Conservation (phyloP, 2,329 filamentous ascomycete species). For the Torrubiellomyces zombiae region DNA sequence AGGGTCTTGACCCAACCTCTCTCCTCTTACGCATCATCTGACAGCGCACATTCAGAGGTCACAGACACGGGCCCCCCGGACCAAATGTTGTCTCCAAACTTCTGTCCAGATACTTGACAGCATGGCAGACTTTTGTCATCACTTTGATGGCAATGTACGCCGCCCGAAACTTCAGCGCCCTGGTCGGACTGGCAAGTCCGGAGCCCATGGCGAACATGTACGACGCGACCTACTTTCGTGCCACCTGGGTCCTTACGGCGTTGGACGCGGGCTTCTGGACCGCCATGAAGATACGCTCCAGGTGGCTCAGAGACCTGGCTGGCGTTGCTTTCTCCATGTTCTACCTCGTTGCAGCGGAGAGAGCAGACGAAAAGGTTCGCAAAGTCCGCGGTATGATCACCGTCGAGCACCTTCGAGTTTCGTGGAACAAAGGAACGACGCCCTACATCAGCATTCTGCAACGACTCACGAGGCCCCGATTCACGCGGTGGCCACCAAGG, state of each 20-base stretch:
- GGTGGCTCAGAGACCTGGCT: conserved; percentile 66
- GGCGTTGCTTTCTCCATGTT: conserved; percentile 76
- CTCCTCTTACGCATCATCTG: too few relatives aligned
- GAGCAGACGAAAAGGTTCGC: conserved; percentile 89
- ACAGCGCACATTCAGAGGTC: too few relatives aligned
- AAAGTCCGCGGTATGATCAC: conserved; percentile 77
- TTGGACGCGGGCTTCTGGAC: conserved; percentile 97
- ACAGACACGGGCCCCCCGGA: conserved; percentile 74
- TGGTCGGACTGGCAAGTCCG: conserved; percentile 78
- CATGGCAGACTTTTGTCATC: conserved; percentile 78
- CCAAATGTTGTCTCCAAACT: conserved; percentile 54
- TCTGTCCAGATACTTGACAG: conserved; percentile 55
- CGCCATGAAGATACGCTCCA: conserved; percentile 73
- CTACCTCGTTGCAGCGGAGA: conserved; percentile 83
- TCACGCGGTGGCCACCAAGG: conserved; percentile 67
- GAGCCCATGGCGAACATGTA: conserved; percentile 93
- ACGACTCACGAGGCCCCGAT: conserved; percentile 55
- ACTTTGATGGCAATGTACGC: conserved; percentile 87
- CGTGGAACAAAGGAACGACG: conserved; percentile 89
- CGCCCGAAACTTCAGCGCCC: conserved; percentile 81
- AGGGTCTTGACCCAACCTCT: conserved; percentile 1
- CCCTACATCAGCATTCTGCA: conserved; percentile 67
- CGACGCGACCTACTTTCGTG: conserved; percentile 79
- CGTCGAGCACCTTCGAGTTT: conserved; percentile 77
- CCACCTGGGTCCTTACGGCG: conserved; percentile 91